Conservation (phyloP, 495 filamentous ascomycete species). For the Aspergillus leporis region DNA sequence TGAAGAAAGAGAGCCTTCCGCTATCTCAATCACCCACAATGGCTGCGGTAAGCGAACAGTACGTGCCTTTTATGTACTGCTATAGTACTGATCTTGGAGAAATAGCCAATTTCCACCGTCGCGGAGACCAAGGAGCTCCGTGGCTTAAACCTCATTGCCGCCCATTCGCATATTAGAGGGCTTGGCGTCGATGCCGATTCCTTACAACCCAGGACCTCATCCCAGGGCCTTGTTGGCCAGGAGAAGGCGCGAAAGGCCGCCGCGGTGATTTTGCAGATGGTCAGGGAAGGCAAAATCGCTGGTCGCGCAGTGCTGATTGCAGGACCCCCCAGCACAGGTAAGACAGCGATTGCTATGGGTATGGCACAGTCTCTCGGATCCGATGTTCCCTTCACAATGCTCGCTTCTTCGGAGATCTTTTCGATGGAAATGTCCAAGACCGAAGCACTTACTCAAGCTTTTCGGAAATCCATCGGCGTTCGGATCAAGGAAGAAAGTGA, state of each 20-base stretch:
- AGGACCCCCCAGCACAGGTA: constrained; percentile 95
- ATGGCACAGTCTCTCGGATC: constrained; percentile 94
- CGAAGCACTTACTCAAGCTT: constrained; percentile 95
- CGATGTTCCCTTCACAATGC: constrained; percentile 94
- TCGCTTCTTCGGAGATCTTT: constrained; percentile 95
- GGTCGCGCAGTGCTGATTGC: constrained; percentile 93
- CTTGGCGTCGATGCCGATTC: constrained; percentile 92
- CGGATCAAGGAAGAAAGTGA: constrained; percentile 98
- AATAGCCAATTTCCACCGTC: constrained; percentile 84
- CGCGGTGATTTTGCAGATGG: constrained; percentile 95
- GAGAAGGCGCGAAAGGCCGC: constrained; percentile 95
- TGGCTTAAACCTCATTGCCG: constrained; percentile 93
- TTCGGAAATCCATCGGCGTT: constrained; percentile 94
- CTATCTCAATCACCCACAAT: constrained; percentile 23
- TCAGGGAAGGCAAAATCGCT: constrained; percentile 97
- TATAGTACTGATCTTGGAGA: constrained; percentile 6
- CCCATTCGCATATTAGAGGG: constrained; percentile 96
- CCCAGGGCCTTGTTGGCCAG: constrained; percentile 96
- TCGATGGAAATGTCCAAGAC: constrained; percentile 99
- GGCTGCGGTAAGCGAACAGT: constrained; percentile 40
- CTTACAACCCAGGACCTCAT: constrained; percentile 79
- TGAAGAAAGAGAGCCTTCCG: constrained; percentile 6
- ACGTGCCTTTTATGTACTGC: constrained; percentile 4
- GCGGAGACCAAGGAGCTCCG: constrained; percentile 92
- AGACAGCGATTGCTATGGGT: constrained; percentile 98